Conservation (phyloP, 2,329 filamentous ascomycete species). For the Chalaropsis ovoidea region DNA sequence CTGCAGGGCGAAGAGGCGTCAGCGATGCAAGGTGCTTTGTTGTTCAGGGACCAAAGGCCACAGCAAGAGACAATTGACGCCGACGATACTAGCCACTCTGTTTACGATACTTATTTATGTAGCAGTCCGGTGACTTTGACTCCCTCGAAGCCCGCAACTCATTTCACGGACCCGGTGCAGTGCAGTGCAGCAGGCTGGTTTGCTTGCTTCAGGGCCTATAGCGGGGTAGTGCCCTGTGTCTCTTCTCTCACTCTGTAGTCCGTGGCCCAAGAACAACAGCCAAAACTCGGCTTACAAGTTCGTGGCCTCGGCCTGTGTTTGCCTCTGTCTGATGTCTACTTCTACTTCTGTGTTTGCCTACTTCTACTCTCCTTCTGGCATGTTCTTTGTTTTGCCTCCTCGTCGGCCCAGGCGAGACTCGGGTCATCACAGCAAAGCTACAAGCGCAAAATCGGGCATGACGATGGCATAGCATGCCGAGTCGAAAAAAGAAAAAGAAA, state of each 20-base stretch:
- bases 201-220: background rate
- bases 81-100: background rate
- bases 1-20: background rate
- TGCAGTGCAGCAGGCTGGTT: background rate
- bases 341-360: no score
- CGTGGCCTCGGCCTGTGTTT: no score
- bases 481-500: no score
- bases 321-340: no score
- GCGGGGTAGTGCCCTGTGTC: background rate
- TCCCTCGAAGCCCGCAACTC: no score
- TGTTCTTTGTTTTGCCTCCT: conserved; percentile 1
- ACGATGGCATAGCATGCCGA: conserved; percentile 1
- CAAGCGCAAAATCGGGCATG: conserved; percentile 1
- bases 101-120: background rate
- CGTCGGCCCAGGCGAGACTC: conserved; percentile 9
- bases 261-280: no score
- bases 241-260: background rate
- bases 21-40: conserved; percentile 6
- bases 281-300: no score
- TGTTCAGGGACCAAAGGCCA: background rate
- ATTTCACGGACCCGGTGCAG: no score
- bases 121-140: background rate
- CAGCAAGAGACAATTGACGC: background rate
- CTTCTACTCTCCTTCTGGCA: no score
- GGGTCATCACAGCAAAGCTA: background rate